Evolutionary conservation across 805 yeast species (phyloP).

Genomic region (Schwanniomyces occidentalis): DNA sequence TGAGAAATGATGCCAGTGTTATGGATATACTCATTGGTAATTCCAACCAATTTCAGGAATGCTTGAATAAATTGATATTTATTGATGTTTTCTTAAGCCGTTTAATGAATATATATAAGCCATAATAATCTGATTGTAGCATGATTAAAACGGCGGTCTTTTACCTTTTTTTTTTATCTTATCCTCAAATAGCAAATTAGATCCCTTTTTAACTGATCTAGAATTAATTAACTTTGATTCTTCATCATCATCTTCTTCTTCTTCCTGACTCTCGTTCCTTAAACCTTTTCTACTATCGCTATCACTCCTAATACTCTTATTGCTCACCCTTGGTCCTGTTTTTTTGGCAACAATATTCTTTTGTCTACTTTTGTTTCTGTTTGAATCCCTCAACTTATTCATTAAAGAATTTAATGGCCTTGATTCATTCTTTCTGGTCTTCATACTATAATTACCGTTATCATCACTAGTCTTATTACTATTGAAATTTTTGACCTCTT

Average conservation of each 20-base stretch:
- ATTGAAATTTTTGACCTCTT: slow-evolving; percentile 3
- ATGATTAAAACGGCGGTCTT: slow-evolving; percentile 10
- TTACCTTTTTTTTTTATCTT: slow-evolving; percentile 10
- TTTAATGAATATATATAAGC: no score
- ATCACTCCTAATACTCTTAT: neutral
- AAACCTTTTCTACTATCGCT: neutral
- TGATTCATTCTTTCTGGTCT: slow-evolving; percentile 16
- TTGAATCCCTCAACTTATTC: slow-evolving; percentile 33
- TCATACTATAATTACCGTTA: neutral
- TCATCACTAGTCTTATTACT: neutral
- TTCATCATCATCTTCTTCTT: slow-evolving; percentile 12
- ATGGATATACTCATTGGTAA: no score
- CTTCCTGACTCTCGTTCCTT: slow-evolving; percentile 3
- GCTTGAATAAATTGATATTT: no score
- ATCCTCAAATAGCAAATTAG: slow-evolving; percentile 11
- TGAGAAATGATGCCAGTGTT: no score
- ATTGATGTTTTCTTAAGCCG: no score
- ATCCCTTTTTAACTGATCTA: slow-evolving; percentile 18
- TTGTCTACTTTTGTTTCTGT: slow-evolving; percentile 18
- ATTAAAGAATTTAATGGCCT: slow-evolving; percentile 39
- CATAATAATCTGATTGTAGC: no score
- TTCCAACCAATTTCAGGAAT: no score
- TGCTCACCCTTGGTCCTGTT: neutral
- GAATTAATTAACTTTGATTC: slow-evolving; percentile 6
- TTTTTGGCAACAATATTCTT: slow-evolving; percentile 6